These are phyloP conservation scores for Coriaria nepalensis DNA, from an alignment of 306 rosid species.

Conservation along the genomic window DNA sequence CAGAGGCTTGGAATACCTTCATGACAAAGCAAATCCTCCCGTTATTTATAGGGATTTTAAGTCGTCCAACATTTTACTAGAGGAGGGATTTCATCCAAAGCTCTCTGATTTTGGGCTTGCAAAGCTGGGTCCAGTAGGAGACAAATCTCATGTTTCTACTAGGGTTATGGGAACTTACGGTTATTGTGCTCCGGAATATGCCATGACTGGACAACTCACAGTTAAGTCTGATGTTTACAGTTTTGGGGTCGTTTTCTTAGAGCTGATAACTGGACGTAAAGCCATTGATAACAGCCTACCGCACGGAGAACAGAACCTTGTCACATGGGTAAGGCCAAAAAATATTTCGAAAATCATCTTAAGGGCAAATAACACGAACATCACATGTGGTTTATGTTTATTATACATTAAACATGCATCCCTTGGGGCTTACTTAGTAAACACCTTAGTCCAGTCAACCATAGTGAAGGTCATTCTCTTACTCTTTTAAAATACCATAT, in stretches of 20 bases:
- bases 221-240: slow-evolving; percentile 87
- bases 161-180: slow-evolving; percentile 95
- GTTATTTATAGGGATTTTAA: slow-evolving; percentile 89
- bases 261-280: slow-evolving; percentile 81
- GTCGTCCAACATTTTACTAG: slow-evolving; percentile 79
- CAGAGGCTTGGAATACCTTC: slow-evolving; percentile 72
- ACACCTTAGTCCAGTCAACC: no score
- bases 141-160: slow-evolving; percentile 86
- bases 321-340: slow-evolving; percentile 53
- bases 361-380: background rate
- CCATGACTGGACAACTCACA: slow-evolving; percentile 87
- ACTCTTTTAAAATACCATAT: no score
- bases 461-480: no score
- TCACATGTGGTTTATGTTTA: background rate
- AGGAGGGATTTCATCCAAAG: slow-evolving; percentile 72
- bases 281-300: slow-evolving; percentile 64
- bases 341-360: background rate
- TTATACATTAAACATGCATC: background rate
- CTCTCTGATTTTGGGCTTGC: slow-evolving; percentile 96
- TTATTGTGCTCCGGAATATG: slow-evolving; percentile 90
- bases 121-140: slow-evolving; percentile 87
- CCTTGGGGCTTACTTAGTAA: no score
- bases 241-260: slow-evolving; percentile 81
- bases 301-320: slow-evolving; percentile 86
- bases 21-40: slow-evolving; percentile 85